Evolutionary conservation across 192 early-diverging fungal species (phyloP).

Genomic region (Phycomyces blakesleeanus): DNA sequence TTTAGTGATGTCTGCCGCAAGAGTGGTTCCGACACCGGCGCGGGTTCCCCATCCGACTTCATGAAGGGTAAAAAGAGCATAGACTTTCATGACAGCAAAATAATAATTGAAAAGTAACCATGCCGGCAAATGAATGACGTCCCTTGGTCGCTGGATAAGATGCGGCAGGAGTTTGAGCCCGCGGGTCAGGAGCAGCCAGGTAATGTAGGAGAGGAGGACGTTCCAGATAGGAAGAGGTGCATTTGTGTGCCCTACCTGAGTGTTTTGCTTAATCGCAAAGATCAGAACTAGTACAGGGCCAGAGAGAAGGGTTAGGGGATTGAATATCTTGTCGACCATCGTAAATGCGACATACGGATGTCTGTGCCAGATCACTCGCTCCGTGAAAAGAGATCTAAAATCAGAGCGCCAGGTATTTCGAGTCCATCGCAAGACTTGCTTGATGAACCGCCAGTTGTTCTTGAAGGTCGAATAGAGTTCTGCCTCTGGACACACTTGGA

Average conservation of each 20-base stretch:
- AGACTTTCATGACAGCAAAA: slow-evolving; percentile 54
- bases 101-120: slow-evolving; percentile 59
- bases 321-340: slow-evolving; percentile 61
- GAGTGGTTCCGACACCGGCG: slow-evolving; percentile 27
- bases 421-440: slow-evolving; percentile 59
- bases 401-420: slow-evolving; percentile 61
- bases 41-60: slow-evolving; percentile 58
- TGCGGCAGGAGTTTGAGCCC: slow-evolving; percentile 56
- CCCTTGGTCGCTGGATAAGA: slow-evolving; percentile 48
- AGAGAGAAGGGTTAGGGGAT: slow-evolving; percentile 53
- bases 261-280: slow-evolving; percentile 23
- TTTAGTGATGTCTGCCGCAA: slow-evolving; percentile 34
- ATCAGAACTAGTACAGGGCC: slow-evolving; percentile 50
- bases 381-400: slow-evolving; percentile 48
- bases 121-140: slow-evolving; percentile 47
- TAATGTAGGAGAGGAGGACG: slow-evolving; percentile 44
- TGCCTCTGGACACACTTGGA: slow-evolving; percentile 55
- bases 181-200: slow-evolving; percentile 54
- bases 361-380: slow-evolving; percentile 49
- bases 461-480: slow-evolving; percentile 59
- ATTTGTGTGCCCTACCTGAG: slow-evolving; percentile 12
- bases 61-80: slow-evolving; percentile 58
- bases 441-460: slow-evolving; percentile 61
- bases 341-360: slow-evolving; percentile 59
- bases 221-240: slow-evolving; percentile 46